Evolutionary conservation across 495 filamentous ascomycete genomes (phyloP).

Genomic region (Xylaria castorea): DNA sequence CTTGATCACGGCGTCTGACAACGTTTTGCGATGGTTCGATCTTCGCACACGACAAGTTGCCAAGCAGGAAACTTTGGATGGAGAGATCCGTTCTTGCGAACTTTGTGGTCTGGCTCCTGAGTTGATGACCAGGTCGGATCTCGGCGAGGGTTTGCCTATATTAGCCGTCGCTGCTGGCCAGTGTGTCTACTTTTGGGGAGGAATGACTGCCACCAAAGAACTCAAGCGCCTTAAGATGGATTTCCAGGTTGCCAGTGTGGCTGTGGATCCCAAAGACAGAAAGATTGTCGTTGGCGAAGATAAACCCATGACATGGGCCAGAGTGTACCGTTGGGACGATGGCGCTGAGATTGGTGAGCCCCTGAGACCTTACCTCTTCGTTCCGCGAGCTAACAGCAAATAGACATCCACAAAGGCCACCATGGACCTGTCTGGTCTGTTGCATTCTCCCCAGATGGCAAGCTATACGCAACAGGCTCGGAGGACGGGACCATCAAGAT

Average conservation of each 20-base stretch:
- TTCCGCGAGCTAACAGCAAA: slow-evolving; percentile 7
- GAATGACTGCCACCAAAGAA: slow-evolving; percentile 68
- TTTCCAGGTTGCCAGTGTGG: slow-evolving; percentile 88
- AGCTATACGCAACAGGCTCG: slow-evolving; percentile 92
- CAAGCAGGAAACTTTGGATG: slow-evolving; percentile 74
- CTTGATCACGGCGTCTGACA: slow-evolving; percentile 89
- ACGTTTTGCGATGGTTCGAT: slow-evolving; percentile 94
- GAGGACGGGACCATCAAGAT: slow-evolving; percentile 98
- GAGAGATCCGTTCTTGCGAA: slow-evolving; percentile 89
- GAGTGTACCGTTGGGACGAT: slow-evolving; percentile 85
- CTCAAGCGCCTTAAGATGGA: slow-evolving; percentile 77
- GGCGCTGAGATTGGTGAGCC: slow-evolving; percentile 75
- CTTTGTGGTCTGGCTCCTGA: slow-evolving; percentile 64
- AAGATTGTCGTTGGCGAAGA: slow-evolving; percentile 87
- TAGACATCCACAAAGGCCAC: slow-evolving; percentile 93
- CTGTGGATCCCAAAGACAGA: slow-evolving; percentile 78
- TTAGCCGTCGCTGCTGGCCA: slow-evolving; percentile 82
- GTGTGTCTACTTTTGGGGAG: slow-evolving; percentile 90
- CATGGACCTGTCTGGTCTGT: slow-evolving; percentile 97
- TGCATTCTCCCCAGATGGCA: slow-evolving; percentile 92
- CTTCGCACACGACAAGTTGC: slow-evolving; percentile 74
- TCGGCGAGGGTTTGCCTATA: slow-evolving; percentile 61
- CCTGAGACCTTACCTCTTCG: background rate
- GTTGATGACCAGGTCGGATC: slow-evolving; percentile 50
- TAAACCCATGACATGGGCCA: slow-evolving; percentile 86